phyloP scores from a whole-genome alignment of 345 rosid genomes.

The Eutrema japonicum region DNA sequence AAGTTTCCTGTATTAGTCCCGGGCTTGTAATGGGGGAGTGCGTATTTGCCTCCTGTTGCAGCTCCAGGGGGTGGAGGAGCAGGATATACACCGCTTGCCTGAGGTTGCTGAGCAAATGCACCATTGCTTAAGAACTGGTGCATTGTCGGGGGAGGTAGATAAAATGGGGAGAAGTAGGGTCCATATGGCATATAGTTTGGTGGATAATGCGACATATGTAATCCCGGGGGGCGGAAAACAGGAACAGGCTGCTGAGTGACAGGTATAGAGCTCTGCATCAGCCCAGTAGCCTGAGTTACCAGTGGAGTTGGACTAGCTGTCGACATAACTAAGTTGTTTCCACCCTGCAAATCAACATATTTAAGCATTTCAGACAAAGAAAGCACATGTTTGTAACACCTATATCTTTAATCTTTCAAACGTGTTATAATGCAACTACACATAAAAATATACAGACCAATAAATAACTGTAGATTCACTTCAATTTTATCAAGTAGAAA shows the following conservation, averaged over 20 bases:
- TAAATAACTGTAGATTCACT: background rate
- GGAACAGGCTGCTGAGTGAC: conserved; percentile 83
- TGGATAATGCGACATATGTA: conserved; percentile 82
- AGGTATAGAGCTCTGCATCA: conserved; percentile 80
- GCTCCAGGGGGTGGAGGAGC: conserved; percentile 69
- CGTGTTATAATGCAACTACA: background rate
- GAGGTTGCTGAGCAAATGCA: conserved; percentile 85
- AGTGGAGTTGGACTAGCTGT: conserved; percentile 70
- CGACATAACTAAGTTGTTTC: conserved; percentile 69
- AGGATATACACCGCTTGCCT: conserved; percentile 71
- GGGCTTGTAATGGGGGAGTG: conserved; percentile 81
- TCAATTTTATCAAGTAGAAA: background rate
- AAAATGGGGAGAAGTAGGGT: conserved; percentile 74
- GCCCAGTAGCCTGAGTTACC: conserved; percentile 80
- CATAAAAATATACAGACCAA: conserved; percentile 2
- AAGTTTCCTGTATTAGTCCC: conserved; percentile 71
- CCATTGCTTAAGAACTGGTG: conserved; percentile 83
- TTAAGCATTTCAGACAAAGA: conserved; percentile 38
- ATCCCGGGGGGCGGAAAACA: conserved; percentile 80
- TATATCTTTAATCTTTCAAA: conserved; percentile 6
- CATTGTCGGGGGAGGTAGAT: conserved; percentile 75
- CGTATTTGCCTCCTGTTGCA: conserved; percentile 72
- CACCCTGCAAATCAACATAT: conserved; percentile 59
- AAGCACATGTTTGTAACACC: conserved; percentile 9
- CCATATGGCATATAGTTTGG: conserved; percentile 86